Base-by-base conservation (phyloP, 75 land plant species). In the Ceratopteris richardii region DNA sequence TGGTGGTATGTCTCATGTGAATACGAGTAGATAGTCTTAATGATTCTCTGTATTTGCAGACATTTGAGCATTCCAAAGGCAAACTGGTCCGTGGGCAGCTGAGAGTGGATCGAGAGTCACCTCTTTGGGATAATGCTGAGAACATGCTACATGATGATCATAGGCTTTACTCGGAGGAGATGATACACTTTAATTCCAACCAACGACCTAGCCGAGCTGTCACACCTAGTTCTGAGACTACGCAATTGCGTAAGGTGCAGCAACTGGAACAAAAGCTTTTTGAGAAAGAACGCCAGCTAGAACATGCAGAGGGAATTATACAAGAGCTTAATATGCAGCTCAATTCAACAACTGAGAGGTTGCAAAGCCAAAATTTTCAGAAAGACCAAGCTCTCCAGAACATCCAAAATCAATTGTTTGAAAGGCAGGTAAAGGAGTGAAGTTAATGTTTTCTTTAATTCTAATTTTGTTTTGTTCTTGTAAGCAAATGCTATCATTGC, bases 171-270 rank as follows among this genome's bases (percentile, higher is more conserved):
- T 69, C 52, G 33, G 31, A 31, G 28, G 40, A 53, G 64, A 60
- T 22, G 54, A 56, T 20, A 72, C 83, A 31, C n/a, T 57, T 0
- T 60, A 5, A 3, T 64, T 25, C 43, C 70, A 22, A 58, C 72
- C 21, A 71, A 63, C 48, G 30, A 50, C 29, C 41, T 62, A 56
- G 31, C 29, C 17, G 2, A 63, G 46, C 70, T 30, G 46, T 69
- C 19, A 66, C 73, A 44, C 71, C 77, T 0, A 64, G 39, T 29
- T 73, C 64, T 23, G 84, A 83, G 64, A 25, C 77, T 14, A 56
- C 24, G 20, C 51, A 54, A 65, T 58, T 88, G 44, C 74, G 39
- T 10, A 64, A 66, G 42, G 42, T 40, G 13, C 13, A 40, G 42
- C 42, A 40, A 40, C 9, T 40, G 42, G 42, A 40, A 40, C 42